phyloP scores from a whole-genome alignment of 805 yeast species.

The Candida maris region DNA sequence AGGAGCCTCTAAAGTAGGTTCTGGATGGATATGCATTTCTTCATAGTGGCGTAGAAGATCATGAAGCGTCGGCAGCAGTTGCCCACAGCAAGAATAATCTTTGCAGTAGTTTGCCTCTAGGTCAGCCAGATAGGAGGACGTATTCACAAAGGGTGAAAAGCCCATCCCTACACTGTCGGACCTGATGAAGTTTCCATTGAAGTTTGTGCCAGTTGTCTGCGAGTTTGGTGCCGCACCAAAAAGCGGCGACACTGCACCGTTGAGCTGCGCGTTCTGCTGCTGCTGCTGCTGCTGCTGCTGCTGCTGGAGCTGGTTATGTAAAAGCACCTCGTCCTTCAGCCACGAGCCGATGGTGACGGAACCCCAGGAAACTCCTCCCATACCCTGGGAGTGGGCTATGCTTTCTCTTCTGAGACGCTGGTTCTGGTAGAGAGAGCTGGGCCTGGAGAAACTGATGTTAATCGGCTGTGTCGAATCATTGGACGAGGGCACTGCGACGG shows the following conservation, averaged over 20 bases:
- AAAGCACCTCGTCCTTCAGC: constrained; percentile 89
- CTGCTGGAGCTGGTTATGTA: constrained; percentile 31
- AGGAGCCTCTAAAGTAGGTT: constrained; percentile 40
- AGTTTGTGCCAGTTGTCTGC: constrained; percentile 6
- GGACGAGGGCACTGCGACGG: constrained; percentile 21
- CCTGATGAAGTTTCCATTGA: constrained; percentile 23
- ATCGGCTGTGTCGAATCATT: constrained; percentile 35
- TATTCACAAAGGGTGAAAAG: constrained; percentile 62
- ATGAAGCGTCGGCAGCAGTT: constrained; percentile 85
- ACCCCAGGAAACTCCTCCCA: constrained; percentile 98
- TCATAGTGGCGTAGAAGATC: constrained; percentile 93
- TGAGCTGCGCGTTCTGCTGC: constrained; percentile 7
- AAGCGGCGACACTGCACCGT: constrained; percentile 19
- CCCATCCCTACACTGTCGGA: constrained; percentile 32
- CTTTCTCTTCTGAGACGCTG: constrained; percentile 78
- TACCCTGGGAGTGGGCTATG: constrained; percentile 93
- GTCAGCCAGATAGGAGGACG: constrained; percentile 82
- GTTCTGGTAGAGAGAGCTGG: constrained; percentile 36
- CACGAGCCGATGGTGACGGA: constrained; percentile 92
- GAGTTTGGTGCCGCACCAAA: constrained; percentile 14
- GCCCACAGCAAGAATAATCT: constrained; percentile 96
- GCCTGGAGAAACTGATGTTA: constrained; percentile 35
- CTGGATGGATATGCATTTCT: constrained; percentile 80
- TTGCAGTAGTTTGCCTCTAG: constrained; percentile 94
- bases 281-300: constrained; percentile 10